Conservation (phyloP, 2,329 filamentous ascomycete genomes). For the Aureobasidium sp. region DNA sequence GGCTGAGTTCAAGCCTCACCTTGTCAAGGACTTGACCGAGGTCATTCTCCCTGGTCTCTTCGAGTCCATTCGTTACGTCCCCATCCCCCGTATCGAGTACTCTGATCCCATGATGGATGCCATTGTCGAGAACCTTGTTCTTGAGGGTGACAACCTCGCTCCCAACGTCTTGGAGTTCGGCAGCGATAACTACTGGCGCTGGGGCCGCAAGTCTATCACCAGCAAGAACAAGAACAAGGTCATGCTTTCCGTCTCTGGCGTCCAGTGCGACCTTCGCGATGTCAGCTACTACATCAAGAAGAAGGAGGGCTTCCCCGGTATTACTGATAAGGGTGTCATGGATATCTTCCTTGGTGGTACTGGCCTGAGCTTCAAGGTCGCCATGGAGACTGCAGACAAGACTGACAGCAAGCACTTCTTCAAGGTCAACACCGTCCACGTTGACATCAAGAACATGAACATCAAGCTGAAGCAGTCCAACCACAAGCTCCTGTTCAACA, state of each 20-base stretch:
- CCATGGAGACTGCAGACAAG: slow-evolving; percentile 71
- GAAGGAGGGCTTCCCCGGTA: slow-evolving; percentile 83
- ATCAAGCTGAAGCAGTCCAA: slow-evolving; percentile 92
- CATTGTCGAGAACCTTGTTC: slow-evolving; percentile 85
- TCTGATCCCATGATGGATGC: slow-evolving; percentile 76
- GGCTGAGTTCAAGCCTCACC: slow-evolving; percentile 81
- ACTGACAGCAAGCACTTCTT: slow-evolving; percentile 75
- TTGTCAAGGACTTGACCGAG: slow-evolving; percentile 79
- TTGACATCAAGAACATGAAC: slow-evolving; percentile 70
- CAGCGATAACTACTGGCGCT: slow-evolving; percentile 90
- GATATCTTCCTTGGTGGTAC: slow-evolving; percentile 81
- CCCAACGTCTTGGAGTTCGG: slow-evolving; percentile 84
- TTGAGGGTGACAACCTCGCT: slow-evolving; percentile 95
- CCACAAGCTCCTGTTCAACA: slow-evolving; percentile 79
- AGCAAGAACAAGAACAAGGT: slow-evolving; percentile 78
- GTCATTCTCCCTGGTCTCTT: slow-evolving; percentile 78
- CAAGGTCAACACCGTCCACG: slow-evolving; percentile 83
- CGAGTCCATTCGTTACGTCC: slow-evolving; percentile 80
- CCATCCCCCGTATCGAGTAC: slow-evolving; percentile 89
- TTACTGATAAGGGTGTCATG: slow-evolving; percentile 80
- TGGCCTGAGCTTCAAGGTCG: slow-evolving; percentile 86
- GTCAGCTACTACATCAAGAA: slow-evolving; percentile 93
- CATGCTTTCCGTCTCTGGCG: slow-evolving; percentile 76
- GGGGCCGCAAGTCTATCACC: slow-evolving; percentile 78
- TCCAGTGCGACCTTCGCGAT: slow-evolving; percentile 83